phyloP scores from a whole-genome alignment of 2,329 filamentous ascomycete genomes.

The Nothophaeocryptopus gaeumannii region DNA sequence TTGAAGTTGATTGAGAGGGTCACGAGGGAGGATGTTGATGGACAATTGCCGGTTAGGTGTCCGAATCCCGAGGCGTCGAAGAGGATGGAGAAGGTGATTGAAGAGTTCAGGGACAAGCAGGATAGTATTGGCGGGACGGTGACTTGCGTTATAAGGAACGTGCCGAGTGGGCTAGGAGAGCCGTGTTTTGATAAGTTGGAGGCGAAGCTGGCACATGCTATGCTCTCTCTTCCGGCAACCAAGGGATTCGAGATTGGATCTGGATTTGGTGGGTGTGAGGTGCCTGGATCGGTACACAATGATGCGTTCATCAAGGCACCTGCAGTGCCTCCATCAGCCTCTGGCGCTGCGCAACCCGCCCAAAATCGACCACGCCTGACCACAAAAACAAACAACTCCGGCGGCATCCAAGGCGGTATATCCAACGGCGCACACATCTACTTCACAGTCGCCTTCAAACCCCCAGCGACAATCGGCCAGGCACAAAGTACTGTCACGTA shows the following conservation, averaged over 20 bases:
- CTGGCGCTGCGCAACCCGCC: constrained; percentile 25
- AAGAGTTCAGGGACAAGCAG: constrained; percentile 69
- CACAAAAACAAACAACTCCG: constrained; percentile 92
- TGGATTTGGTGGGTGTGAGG: constrained; percentile 81
- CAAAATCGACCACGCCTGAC: constrained; percentile 61
- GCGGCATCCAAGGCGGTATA: constrained; percentile 93
- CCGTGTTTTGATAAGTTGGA: constrained; percentile 95
- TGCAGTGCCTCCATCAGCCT: constrained; percentile 46
- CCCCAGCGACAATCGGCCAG: constrained; percentile 87
- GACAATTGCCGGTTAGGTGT: constrained; percentile 81
- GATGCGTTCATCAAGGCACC: constrained; percentile 72
- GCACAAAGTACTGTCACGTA: constrained; percentile 82
- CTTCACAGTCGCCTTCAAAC: constrained; percentile 94
- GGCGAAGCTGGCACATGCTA: constrained; percentile 84
- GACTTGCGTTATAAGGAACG: constrained; percentile 86
- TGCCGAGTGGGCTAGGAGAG: constrained; percentile 82
- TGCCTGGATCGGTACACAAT: constrained; percentile 88
- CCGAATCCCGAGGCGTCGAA: constrained; percentile 63
- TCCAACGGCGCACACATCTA: constrained; percentile 91
- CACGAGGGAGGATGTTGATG: constrained; percentile 73
- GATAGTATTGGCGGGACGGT: constrained; percentile 95
- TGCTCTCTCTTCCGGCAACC: constrained; percentile 90
- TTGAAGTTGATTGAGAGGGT: constrained; percentile 70
- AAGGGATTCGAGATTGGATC: constrained; percentile 96
- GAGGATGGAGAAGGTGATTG: constrained; percentile 77